These are phyloP conservation scores for Candida khao-thaluensis DNA, from an alignment of 805 yeast genomes.

Conservation along the genomic window DNA sequence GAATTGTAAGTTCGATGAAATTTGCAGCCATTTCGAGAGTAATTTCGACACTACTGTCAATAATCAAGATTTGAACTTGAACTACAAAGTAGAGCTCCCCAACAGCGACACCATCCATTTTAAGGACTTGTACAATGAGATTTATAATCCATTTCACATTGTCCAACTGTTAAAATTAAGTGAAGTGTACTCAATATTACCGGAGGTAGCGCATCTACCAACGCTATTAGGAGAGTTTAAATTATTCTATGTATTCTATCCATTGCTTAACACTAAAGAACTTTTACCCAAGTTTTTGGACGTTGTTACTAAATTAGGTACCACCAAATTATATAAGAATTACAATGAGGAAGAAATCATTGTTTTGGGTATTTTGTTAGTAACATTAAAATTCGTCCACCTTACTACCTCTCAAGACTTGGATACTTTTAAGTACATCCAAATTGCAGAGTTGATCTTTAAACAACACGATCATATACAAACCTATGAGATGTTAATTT, in stretches of 20 bases:
- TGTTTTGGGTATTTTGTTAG: constrained; percentile 30
- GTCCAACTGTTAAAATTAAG: background rate
- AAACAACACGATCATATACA: background rate
- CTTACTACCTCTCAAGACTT: background rate
- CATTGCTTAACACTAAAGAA: background rate
- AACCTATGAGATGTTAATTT: background rate
- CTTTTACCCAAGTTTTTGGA: background rate
- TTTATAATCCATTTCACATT: background rate
- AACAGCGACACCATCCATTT: background rate
- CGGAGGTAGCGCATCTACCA: background rate
- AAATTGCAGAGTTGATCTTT: constrained; percentile 1
- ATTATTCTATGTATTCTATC: constrained; percentile 4
- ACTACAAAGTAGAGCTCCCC: constrained; percentile 1
- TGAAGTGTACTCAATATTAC: constrained; percentile 1
- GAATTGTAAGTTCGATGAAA: background rate
- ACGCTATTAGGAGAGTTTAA: background rate
- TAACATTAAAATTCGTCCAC: constrained; percentile 27
- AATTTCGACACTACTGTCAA: background rate
- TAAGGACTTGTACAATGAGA: constrained; percentile 3
- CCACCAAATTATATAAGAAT: background rate
- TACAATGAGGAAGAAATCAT: constrained; percentile 16
- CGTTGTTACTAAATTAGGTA: background rate
- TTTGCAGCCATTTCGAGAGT: background rate
- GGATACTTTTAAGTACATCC: background rate
- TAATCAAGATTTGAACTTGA: background rate